A percentile compares a stretch with the other conserved stretches of the same genome.
Evolutionary conservation across 441 rosid genomes (phyloP).

Genomic region (Brassica hybrid): DNA sequence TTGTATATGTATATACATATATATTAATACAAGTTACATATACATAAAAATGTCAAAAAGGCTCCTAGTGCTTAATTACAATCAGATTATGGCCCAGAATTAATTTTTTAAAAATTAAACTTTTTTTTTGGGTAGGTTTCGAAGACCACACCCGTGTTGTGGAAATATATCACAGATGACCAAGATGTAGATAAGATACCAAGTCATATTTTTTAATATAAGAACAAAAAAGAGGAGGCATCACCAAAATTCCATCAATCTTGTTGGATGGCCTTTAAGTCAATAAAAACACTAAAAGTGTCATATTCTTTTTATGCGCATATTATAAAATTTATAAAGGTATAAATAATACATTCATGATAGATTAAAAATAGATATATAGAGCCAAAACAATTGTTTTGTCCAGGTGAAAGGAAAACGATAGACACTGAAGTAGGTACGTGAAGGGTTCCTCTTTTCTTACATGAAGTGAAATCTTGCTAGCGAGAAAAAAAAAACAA

Average conservation of each 20-base stretch:
- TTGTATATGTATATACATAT: no score
- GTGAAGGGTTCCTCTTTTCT: constrained; percentile 30
- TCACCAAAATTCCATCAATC: neutral
- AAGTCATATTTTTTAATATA: no score
- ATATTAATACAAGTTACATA: neutral
- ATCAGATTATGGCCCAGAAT: constrained; percentile 26
- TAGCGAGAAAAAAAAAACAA: neutral
- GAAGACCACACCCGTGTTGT: no score
- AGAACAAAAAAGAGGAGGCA: no score
- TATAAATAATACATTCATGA: neutral
- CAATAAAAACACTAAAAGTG: constrained; percentile 30
- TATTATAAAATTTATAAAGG: neutral
- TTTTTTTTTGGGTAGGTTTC: no score
- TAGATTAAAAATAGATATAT: neutral
- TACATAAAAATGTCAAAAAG: constrained; percentile 35
- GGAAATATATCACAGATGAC: no score
- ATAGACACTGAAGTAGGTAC: constrained; percentile 25
- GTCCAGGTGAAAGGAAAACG: constrained; percentile 20
- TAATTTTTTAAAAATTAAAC: constrained; percentile 9
- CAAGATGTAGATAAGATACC: no score
- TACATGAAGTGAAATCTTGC: constrained; percentile 5
- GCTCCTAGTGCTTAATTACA: constrained; percentile 39
- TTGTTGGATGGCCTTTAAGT: constrained; percentile 33
- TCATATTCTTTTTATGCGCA: constrained; percentile 1
- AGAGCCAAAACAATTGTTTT: constrained; percentile 17